These are phyloP conservation scores for Desmodesmus armatus DNA, from an alignment of 139 green algal genomes.

Conservation along the genomic window DNA sequence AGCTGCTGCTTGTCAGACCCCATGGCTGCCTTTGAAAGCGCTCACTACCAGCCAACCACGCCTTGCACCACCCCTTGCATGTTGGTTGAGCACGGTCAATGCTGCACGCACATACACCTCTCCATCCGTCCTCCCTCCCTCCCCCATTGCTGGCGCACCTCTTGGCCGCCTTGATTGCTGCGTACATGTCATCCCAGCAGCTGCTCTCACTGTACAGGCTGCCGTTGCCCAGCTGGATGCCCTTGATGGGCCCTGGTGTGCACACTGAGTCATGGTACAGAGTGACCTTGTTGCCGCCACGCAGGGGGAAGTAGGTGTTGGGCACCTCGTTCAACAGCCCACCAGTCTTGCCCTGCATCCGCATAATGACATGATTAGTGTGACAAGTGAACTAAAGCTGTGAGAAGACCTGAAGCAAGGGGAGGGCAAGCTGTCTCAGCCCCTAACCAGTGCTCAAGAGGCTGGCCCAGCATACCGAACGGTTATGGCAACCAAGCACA, in stretches of 20 bases:
- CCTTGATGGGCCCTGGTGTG: slow-evolving; percentile 28
- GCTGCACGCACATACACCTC: too few species aligned
- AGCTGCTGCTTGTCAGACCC: neutral
- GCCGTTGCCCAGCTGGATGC: slow-evolving; percentile 34
- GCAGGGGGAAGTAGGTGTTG: slow-evolving; percentile 59
- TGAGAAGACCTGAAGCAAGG: too few species aligned
- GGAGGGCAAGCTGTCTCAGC: too few species aligned
- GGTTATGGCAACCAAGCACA: neutral
- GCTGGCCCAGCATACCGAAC: neutral
- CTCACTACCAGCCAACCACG: neutral
- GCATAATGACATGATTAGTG: neutral
- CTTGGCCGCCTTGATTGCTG: slow-evolving; percentile 54
- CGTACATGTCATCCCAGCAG: slow-evolving; percentile 69
- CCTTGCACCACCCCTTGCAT: neutral
- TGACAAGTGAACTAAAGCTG: neutral
- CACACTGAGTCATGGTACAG: slow-evolving; percentile 75
- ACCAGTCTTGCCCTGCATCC: neutral
- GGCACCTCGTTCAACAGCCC: slow-evolving; percentile 40
- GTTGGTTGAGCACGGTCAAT: too few species aligned
- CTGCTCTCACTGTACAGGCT: slow-evolving; percentile 46
- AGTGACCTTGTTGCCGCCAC: slow-evolving; percentile 53
- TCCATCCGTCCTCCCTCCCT: too few species aligned
- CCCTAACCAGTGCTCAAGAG: neutral
- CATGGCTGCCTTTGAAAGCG: neutral
- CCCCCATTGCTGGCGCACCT: too few species aligned